Conservation (phyloP, 306 rosid genomes). For the Lathyrus oleraceus region DNA sequence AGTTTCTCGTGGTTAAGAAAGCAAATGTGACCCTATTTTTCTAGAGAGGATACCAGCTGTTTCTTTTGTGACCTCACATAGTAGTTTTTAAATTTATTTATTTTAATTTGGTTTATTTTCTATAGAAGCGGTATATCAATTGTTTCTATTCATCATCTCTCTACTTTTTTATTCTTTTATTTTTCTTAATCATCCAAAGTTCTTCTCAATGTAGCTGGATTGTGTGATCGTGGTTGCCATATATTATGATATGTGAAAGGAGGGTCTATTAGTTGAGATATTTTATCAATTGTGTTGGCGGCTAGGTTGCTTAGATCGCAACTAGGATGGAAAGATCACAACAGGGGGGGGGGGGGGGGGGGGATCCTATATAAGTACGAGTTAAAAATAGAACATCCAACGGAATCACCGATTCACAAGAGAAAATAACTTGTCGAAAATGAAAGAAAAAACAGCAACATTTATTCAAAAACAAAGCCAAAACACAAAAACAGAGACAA, state of each 20-base stretch:
- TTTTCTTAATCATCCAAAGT: not conserved
- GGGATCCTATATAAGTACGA: not conserved
- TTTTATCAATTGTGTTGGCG: not conserved
- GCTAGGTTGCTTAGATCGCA: not conserved
- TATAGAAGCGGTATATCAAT: not conserved
- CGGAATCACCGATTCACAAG: not conserved
- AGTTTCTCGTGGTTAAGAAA: conserved; percentile 13
- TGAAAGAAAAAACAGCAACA: not conserved
- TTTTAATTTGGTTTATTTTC: conserved; percentile 2
- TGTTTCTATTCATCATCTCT: not conserved
- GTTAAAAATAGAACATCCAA: not conserved
- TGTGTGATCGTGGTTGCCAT: not conserved
- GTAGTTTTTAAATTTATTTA: not conserved
- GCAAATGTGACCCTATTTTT: conserved; percentile 3
- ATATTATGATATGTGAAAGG: not conserved
- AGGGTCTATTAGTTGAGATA: not conserved
- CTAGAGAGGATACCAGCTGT: not conserved
- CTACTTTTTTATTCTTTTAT: not conserved
- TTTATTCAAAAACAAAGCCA: not conserved
- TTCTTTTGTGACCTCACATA: not conserved
- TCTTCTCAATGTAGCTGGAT: conserved; percentile 13
- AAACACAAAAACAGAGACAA: not conserved
- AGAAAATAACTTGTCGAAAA: not conserved
- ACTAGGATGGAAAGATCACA: not conserved
- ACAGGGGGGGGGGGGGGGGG: too few species aligned